Evolutionary conservation across 352 stramenopile species (phyloP), one percentile per base, ranked within the genome.

Genomic region (Elongisporangium undulatum): DNA sequence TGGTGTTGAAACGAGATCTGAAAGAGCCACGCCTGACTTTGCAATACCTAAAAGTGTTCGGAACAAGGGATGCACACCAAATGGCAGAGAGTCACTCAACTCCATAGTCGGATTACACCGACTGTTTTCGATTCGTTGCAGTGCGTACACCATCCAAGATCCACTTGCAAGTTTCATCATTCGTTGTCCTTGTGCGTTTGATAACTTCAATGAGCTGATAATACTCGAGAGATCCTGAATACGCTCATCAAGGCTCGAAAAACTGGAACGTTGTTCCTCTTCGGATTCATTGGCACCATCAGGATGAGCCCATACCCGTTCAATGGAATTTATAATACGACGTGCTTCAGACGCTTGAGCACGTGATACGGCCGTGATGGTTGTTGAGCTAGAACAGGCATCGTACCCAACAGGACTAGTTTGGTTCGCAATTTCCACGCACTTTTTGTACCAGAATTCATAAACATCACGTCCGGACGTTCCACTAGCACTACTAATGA

Each of bases 131-230:
- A 78, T 7, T 17, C 58, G 24, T 21, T 62, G 52, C 48, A 77
- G 49, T 12, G 54, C 16, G n/a, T 62, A 38, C 38, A 85, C 45
- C n/a, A 88, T 68, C 76, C 76, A 86, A 49, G 67, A 68, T 19
- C 72, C 67, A 3, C 78, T 62, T 13, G 67, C 66, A 23, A 89
- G 59, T 63, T 86, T 86, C 54, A 89, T 41, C 41, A 87, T 34
- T 2, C 72, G 69, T 38, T 85, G 76, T 13, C 69, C 64, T 70
- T 90, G 74, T 26, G 70, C 74, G 58, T 87, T 90, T 5, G 81
- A 89, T 4, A 87, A 60, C 58, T 85, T 81, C 56, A 85, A 75
- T 23, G 21, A 61, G 13, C 56, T 70, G 24, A 89, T 38, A 54
- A 41, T 55, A 51, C 58, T 53, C 55, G 12, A 66, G n/a, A 70